phyloP scores from a whole-genome alignment of 805 yeast species.

The Candida koratica region DNA sequence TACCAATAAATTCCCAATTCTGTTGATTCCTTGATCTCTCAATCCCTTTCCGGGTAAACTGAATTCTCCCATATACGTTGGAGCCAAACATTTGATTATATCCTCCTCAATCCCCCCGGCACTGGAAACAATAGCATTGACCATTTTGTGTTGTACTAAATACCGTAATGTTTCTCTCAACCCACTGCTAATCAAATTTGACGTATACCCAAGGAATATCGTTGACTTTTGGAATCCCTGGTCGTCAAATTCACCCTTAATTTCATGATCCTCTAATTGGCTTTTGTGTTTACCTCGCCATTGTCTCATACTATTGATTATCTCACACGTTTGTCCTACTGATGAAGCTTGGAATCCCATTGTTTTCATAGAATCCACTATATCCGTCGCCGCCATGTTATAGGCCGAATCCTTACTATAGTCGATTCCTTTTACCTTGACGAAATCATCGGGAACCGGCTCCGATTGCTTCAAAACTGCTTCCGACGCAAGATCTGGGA shows the following conservation, averaged over 20 bases:
- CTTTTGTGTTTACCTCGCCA: slow-evolving; percentile 86
- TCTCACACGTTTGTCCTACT: slow-evolving; percentile 83
- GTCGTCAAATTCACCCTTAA: slow-evolving; percentile 72
- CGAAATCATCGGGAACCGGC: slow-evolving; percentile 78
- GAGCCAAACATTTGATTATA: slow-evolving; percentile 91
- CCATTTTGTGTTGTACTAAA: slow-evolving; percentile 90
- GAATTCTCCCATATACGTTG: slow-evolving; percentile 93
- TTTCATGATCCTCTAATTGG: slow-evolving; percentile 61
- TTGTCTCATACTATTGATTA: slow-evolving; percentile 83
- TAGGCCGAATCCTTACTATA: slow-evolving; percentile 74
- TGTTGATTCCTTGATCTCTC: slow-evolving; percentile 93
- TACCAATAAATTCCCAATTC: slow-evolving; percentile 94
- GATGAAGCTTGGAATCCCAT: slow-evolving; percentile 98
- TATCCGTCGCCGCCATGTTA: slow-evolving; percentile 74
- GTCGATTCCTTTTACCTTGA: slow-evolving; percentile 83
- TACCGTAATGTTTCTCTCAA: slow-evolving; percentile 84
- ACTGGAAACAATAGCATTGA: slow-evolving; percentile 90
- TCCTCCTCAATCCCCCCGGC: slow-evolving; percentile 99
- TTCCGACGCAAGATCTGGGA: slow-evolving; percentile 76
- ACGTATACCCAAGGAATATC: slow-evolving; percentile 92
- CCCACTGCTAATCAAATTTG: slow-evolving; percentile 93
- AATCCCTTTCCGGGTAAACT: slow-evolving; percentile 72
- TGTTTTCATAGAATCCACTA: slow-evolving; percentile 76
- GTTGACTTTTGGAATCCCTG: slow-evolving; percentile 80
- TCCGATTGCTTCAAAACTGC: slow-evolving; percentile 87